Evolutionary conservation across 2,329 filamentous ascomycete genomes (phyloP), one percentile per base, ranked within the genome.

Genomic region (Hymenoscyphus linearis): DNA sequence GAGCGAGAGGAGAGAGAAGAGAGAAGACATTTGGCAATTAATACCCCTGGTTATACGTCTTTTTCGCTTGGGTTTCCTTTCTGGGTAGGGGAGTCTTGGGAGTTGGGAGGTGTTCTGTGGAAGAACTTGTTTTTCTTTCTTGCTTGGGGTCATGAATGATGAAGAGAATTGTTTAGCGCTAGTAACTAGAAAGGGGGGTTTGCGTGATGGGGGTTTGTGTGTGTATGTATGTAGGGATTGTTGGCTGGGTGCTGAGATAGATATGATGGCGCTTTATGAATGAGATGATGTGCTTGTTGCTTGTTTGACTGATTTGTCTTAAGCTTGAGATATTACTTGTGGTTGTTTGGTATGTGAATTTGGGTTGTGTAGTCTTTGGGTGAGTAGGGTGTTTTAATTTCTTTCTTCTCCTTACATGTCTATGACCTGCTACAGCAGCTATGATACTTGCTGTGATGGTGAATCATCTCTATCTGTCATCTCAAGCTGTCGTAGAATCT

Each of bases 1-100:
- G n/a, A n/a, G n/a, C n/a, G n/a, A n/a, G n/a, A 14, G 10, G 44
- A 22, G 12, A 25, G 10, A 22, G 22, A 50, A 22, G 37, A n/a
- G 44, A 25, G 44, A 25, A 4, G 14, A 25, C 52, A 31, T 34
- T 31, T 53, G 52, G 52, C 52, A 53, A 31, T 53, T 9, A 34
- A 25, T 50, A 50, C 44, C 44, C 37, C 52, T n/a, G 52, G 26
- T 31, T 53, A 27, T 53, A 31, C 25, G 31, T 26, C 12, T 53
- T 52, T 52, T 22, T 25, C 22, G 16, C 40, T 47, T 40, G 40
- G 16, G 52, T 34, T 53, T 53, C 5, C 13, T 34, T 27, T 25
- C 25, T 31, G 25, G 26, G 58, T 76, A 74, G 16, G n/a, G 25
- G 52, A 34, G 52, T 34, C 31, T 34, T 31, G 26, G 10, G 7